These are phyloP conservation scores for Kwoniella mangroviensis DNA, from an alignment of 768 basidiomycete genomes.

Conservation along the genomic window DNA sequence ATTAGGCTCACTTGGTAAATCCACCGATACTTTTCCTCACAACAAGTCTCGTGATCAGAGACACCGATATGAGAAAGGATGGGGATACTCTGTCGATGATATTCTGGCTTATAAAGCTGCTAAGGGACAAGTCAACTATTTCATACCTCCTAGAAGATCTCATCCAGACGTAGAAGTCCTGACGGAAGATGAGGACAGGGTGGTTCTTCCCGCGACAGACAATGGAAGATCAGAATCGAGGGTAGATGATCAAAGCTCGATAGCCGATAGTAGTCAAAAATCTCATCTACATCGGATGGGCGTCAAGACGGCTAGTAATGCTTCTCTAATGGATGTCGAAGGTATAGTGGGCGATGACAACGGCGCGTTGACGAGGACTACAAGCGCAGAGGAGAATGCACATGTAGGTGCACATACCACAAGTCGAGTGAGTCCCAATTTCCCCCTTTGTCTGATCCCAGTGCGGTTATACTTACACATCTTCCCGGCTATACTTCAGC, in stretches of 20 bases:
- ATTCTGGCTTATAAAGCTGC: constrained; percentile 38
- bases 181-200: constrained; percentile 17
- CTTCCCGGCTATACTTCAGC: constrained; percentile 1
- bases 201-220: neutral
- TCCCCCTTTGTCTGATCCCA: neutral
- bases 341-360: constrained; percentile 14
- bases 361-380: constrained; percentile 25
- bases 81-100: constrained; percentile 46
- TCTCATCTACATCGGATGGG: neutral
- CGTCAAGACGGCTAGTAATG: constrained; percentile 23
- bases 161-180: constrained; percentile 10
- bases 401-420: neutral
- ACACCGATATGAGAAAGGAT: constrained; percentile 16
- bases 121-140: constrained; percentile 50
- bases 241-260: constrained; percentile 17
- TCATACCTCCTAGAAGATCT: constrained; percentile 40
- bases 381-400: constrained; percentile 21
- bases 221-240: neutral
- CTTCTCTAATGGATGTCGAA: constrained; percentile 26
- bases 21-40: neutral
- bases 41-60: neutral
- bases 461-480: neutral
- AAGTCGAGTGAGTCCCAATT: constrained; percentile 7
- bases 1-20: constrained; percentile 3
- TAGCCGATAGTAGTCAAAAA: constrained; percentile 25